Evolutionary conservation across 805 yeast species (phyloP).

Genomic region (Saturnispora saitoi): DNA sequence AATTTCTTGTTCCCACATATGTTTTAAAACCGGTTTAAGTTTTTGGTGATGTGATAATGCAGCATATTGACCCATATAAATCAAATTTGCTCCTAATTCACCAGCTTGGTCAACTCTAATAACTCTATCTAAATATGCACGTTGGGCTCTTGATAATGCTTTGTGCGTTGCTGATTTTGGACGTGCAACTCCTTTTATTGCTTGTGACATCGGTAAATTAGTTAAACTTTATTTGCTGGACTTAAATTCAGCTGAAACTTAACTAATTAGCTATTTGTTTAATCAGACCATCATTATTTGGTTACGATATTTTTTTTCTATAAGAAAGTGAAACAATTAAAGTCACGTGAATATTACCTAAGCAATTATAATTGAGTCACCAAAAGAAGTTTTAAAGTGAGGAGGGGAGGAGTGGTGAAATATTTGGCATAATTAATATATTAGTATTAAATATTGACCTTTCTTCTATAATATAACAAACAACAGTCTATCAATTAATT

Average conservation of each 20-base stretch:
- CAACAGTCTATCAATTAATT: neutral
- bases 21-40: constrained; percentile 70
- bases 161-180: constrained; percentile 21
- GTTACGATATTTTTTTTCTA: neutral
- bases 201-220: neutral
- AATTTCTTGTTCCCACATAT: constrained; percentile 98
- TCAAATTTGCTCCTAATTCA: constrained; percentile 90
- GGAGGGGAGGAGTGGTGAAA: neutral
- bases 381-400: no score
- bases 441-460: no score
- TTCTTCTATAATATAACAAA: no score
- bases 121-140: constrained; percentile 61
- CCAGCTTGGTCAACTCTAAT: constrained; percentile 97
- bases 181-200: neutral
- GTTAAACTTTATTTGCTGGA: neutral
- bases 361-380: no score
- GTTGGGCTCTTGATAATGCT: constrained; percentile 41
- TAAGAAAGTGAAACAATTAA: no score
- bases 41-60: constrained; percentile 67
- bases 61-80: constrained; percentile 82
- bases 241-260: neutral
- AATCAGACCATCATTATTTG: neutral
- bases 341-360: no score
- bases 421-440: no score
- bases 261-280: neutral